A percentile compares a stretch with the other conserved stretches of the same genome.
Conservation (phyloP, 768 basidiomycete genomes). For the Leccinum fibrillosum region DNA sequence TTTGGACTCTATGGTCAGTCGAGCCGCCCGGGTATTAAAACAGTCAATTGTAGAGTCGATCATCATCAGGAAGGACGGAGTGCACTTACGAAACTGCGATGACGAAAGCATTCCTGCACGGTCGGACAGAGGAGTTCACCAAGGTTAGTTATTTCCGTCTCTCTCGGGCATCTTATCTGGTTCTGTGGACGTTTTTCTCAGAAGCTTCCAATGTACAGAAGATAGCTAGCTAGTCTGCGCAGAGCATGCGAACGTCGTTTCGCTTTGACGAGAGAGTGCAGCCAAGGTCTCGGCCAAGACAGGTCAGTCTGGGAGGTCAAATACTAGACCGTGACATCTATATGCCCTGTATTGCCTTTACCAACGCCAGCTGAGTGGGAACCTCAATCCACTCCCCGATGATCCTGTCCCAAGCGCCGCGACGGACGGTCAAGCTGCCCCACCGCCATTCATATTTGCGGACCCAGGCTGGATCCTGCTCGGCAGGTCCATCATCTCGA, state of each 20-base stretch:
- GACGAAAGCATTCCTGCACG: constrained; percentile 95
- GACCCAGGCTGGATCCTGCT: constrained; percentile 83
- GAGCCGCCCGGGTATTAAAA: neutral
- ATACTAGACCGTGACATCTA: constrained; percentile 55
- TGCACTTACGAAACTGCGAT: constrained; percentile 98
- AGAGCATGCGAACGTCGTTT: constrained; percentile 86
- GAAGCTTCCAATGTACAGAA: constrained; percentile 69
- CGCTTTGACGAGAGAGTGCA: constrained; percentile 83
- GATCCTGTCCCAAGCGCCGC: constrained; percentile 32
- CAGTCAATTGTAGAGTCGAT: neutral
- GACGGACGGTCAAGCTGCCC: constrained; percentile 9
- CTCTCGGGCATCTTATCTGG: neutral
- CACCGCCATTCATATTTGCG: constrained; percentile 69
- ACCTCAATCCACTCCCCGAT: constrained; percentile 33
- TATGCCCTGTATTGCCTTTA: constrained; percentile 93
- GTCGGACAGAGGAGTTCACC: constrained; percentile 88
- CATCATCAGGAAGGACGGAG: constrained; percentile 68
- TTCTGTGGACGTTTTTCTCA: constrained; percentile 74
- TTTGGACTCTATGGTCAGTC: constrained; percentile 80
- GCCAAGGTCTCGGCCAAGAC: constrained; percentile 90
- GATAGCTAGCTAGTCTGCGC: constrained; percentile 65
- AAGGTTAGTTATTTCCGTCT: constrained; percentile 46
- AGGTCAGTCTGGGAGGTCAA: constrained; percentile 40
- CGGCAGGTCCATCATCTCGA: constrained; percentile 85
- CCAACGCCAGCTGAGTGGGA: constrained; percentile 67